Conservation (phyloP, 208 protist species). For the Trypanosoma lewisi region DNA sequence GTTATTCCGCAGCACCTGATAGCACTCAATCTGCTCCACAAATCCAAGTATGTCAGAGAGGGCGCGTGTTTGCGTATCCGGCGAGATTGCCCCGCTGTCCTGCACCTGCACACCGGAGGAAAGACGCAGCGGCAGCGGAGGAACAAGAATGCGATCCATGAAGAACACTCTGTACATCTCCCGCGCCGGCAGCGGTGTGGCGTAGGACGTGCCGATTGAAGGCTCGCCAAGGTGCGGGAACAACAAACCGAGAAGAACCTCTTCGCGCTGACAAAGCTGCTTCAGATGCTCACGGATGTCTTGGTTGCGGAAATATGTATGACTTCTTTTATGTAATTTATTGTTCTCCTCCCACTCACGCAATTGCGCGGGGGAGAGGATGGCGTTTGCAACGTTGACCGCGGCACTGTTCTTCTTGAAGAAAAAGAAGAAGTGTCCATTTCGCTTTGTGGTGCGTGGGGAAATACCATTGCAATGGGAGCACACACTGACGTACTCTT, state of each 20-base stretch:
- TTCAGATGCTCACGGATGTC: conserved; percentile 77
- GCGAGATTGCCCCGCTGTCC: conserved; percentile 56
- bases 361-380: conserved; percentile 56
- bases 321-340: conserved; percentile 52
- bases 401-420: conserved; percentile 63
- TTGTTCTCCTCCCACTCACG: conserved; percentile 66
- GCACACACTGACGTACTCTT: conserved; percentile 59
- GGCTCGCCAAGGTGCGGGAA: conserved; percentile 84
- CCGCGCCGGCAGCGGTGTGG: conserved; percentile 43
- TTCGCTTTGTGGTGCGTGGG: conserved; percentile 67
- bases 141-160: conserved; percentile 82
- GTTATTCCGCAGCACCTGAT: conserved; percentile 67
- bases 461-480: conserved; percentile 75
- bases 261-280: conserved; percentile 73
- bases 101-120: conserved; percentile 73
- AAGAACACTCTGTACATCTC: conserved; percentile 86
- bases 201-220: conserved; percentile 50
- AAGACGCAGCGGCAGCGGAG: conserved; percentile 80
- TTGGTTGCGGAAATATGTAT: conserved; percentile 66
- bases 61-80: conserved; percentile 60
- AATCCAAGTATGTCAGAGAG: conserved; percentile 78
- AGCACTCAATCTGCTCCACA: conserved; percentile 82
- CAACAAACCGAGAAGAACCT: conserved; percentile 55
- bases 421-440: conserved; percentile 85
- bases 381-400: conserved; percentile 52